phyloP scores from a whole-genome alignment of 164 flowering plant genomes.

The Sedum album region DNA sequence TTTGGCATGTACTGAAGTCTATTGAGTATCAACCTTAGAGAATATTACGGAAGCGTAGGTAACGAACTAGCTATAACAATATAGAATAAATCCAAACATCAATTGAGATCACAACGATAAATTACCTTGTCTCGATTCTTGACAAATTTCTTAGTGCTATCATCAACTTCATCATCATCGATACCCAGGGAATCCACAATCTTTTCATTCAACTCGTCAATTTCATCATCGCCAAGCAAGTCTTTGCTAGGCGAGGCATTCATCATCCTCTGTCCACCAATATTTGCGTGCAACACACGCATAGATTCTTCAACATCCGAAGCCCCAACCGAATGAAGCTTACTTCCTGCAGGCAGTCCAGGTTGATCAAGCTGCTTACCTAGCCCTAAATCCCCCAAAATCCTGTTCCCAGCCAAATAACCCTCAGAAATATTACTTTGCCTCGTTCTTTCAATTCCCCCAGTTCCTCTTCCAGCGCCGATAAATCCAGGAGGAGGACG shows the following conservation, averaged over 20 bases:
- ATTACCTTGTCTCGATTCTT: conserved; percentile 7
- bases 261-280: background rate
- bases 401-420: background rate
- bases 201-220: background rate
- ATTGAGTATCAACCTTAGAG: background rate
- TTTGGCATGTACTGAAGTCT: background rate
- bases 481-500: background rate
- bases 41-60: background rate
- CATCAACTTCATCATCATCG: background rate
- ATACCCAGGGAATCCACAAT: conserved; percentile 1
- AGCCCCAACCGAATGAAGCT: conserved; percentile 39
- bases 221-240: background rate
- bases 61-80: background rate
- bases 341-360: conserved; percentile 48
- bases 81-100: background rate
- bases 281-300: background rate
- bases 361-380: conserved; percentile 52
- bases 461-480: background rate
- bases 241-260: background rate
- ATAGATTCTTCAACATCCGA: conserved; percentile 38
- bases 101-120: background rate
- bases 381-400: conserved; percentile 19
- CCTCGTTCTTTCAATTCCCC: background rate
- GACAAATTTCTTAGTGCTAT: background rate
- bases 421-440: background rate